Evolutionary conservation across 1,139 yeast genomes (phyloP).

Genomic region (Yamadazyma pseudoaaseri): DNA sequence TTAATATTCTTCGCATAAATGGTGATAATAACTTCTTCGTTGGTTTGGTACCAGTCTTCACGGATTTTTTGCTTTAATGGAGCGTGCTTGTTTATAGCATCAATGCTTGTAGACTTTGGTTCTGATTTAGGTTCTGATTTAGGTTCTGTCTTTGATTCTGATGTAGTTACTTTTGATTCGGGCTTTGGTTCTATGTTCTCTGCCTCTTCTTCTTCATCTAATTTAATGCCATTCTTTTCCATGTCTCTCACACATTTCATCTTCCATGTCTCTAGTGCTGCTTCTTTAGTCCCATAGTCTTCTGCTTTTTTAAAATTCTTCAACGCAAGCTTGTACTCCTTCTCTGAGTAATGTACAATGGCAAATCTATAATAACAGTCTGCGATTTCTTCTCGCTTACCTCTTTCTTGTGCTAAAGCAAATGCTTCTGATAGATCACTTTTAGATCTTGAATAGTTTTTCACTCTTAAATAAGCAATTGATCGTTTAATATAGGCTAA

Average conservation of each 20-base stretch:
- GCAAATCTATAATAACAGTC: constrained; percentile 62
- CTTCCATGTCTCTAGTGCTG: constrained; percentile 52
- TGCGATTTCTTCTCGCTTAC: constrained; percentile 53
- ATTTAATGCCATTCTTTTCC: constrained; percentile 12
- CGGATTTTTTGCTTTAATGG: constrained; percentile 49
- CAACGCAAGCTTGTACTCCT: constrained; percentile 47
- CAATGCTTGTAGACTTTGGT: constrained; percentile 28
- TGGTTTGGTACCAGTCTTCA: constrained; percentile 80
- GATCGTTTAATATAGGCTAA: constrained; percentile 55
- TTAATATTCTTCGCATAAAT: constrained; percentile 70
- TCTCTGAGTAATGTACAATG: constrained; percentile 46
- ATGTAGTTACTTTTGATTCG: background rate
- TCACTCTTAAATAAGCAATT: constrained; percentile 54
- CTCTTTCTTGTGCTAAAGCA: constrained; percentile 49
- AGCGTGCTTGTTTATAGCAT: constrained; percentile 37
- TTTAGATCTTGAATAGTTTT: constrained; percentile 49
- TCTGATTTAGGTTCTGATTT: background rate
- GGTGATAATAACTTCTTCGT: constrained; percentile 58
- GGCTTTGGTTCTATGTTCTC: background rate
- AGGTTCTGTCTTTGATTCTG: background rate
- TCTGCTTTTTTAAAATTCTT: constrained; percentile 50
- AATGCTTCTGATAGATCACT: constrained; percentile 57
- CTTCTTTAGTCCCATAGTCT: constrained; percentile 44
- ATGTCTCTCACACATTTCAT: constrained; percentile 40
- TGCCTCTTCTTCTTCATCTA: background rate